Evolutionary conservation across 352 stramenopile species (phyloP).

Genomic region (Phytophthora fragariaefolia): DNA sequence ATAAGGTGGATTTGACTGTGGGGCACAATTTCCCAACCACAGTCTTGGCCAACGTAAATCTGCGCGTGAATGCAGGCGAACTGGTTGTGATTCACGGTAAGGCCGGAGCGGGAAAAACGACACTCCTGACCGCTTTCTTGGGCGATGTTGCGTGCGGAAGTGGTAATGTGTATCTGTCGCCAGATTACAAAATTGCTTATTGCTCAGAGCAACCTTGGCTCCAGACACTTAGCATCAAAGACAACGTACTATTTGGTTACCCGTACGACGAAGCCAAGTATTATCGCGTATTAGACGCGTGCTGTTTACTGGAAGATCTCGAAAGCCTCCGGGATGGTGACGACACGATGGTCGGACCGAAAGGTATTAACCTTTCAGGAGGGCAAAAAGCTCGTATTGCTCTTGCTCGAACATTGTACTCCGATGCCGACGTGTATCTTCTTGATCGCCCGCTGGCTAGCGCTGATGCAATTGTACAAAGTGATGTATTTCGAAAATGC

Average conservation of each 20-base stretch:
- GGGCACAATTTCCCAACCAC: conserved; percentile 11
- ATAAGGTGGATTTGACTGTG: conserved; percentile 30
- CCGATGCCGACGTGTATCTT: conserved; percentile 46
- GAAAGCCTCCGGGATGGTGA: conserved; percentile 41
- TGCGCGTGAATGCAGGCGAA: conserved; percentile 38
- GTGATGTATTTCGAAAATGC: conserved; percentile 54
- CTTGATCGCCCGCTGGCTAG: conserved; percentile 45
- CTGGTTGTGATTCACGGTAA: conserved; percentile 51
- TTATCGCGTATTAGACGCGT: conserved; percentile 49
- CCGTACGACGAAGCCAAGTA: conserved; percentile 55
- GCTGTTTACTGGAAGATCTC: conserved; percentile 57
- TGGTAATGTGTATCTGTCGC: conserved; percentile 40
- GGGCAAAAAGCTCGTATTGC: conserved; percentile 45
- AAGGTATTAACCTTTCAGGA: conserved; percentile 42
- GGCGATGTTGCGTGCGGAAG: conserved; percentile 38
- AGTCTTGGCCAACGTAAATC: conserved; percentile 50
- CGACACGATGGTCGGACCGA: conserved; percentile 42
- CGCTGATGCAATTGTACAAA: conserved; percentile 45
- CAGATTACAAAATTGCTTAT: conserved; percentile 56
- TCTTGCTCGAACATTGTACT: conserved; percentile 47
- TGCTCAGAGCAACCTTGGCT: conserved; percentile 93
- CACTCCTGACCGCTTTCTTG: conserved; percentile 42
- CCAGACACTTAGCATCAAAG: conserved; percentile 92
- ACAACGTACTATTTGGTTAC: conserved; percentile 95
- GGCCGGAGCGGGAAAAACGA: conserved; percentile 50